Conservation (phyloP, 805 yeast genomes). For the Lachancea mirantina region DNA sequence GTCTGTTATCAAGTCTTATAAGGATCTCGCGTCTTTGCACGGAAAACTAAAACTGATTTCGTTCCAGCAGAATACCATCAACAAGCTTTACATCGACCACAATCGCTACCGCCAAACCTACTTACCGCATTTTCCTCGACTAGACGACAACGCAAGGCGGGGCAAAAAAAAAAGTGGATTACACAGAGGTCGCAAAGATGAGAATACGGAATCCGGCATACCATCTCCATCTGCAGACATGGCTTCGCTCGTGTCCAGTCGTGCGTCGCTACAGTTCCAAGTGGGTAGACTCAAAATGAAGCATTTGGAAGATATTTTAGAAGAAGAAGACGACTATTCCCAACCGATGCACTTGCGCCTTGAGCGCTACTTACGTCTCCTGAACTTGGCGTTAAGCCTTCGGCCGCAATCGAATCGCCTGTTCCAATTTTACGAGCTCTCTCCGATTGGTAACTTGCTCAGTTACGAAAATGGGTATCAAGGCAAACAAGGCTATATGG, state of each 20-base stretch:
- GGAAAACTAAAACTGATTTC: slow-evolving; percentile 52
- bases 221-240: neutral
- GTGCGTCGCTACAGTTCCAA: slow-evolving; percentile 15
- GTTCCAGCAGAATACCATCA: slow-evolving; percentile 36
- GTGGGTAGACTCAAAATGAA: slow-evolving; percentile 21
- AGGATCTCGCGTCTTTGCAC: slow-evolving; percentile 68
- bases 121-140: slow-evolving; percentile 27
- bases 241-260: slow-evolving; percentile 9
- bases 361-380: slow-evolving; percentile 58
- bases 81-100: slow-evolving; percentile 23
- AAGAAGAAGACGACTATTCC: slow-evolving; percentile 20
- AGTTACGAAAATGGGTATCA: slow-evolving; percentile 74
- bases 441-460: slow-evolving; percentile 77
- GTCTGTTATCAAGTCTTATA: slow-evolving; percentile 65
- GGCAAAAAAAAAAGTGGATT: neutral
- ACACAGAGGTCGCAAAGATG: neutral
- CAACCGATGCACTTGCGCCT: slow-evolving; percentile 34
- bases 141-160: slow-evolving; percentile 13
- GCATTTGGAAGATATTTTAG: slow-evolving; percentile 25
- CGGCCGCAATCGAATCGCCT: slow-evolving; percentile 76
- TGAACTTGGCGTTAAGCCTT: slow-evolving; percentile 53
- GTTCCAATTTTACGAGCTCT: slow-evolving; percentile 82
- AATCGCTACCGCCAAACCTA: slow-evolving; percentile 20
- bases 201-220: neutral
- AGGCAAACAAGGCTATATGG: slow-evolving; percentile 85